Conservation (phyloP, 192 early-diverging fungal species). For the Globomyces pollinis-pini region DNA sequence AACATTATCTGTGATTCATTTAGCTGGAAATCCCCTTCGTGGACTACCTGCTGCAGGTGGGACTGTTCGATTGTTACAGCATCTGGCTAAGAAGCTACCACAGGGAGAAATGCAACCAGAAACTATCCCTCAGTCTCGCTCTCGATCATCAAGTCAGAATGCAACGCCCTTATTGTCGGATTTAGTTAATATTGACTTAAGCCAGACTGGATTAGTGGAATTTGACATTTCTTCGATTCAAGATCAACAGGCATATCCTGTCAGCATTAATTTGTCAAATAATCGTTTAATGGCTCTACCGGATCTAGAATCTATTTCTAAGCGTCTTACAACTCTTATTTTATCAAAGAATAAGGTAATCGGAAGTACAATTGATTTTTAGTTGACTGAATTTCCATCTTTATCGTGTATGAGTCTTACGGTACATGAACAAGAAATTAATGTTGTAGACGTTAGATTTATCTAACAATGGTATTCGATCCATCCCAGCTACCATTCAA, state of each 20-base stretch:
- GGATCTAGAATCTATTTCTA: neutral
- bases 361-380: no score
- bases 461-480: neutral
- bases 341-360: constrained; percentile 11
- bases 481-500: neutral
- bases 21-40: constrained; percentile 22
- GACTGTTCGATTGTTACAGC: constrained; percentile 22
- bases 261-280: neutral
- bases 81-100: constrained; percentile 6
- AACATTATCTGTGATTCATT: constrained; percentile 4
- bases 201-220: neutral
- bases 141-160: no score
- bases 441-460: neutral
- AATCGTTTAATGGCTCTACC: neutral
- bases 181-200: neutral
- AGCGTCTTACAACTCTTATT: neutral
- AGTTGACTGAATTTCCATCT: neutral
- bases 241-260: neutral
- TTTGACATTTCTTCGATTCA: constrained; percentile 1
- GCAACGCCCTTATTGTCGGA: no score
- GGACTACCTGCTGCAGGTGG: constrained; percentile 19
- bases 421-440: neutral
- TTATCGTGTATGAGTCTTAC: neutral
- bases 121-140: neutral
- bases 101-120: neutral